Percentiles rank a stretch among this genome's conserved stretches.
phyloP scores from a whole-genome alignment of 768 basidiomycete genomes.

The Boletus sp. region DNA sequence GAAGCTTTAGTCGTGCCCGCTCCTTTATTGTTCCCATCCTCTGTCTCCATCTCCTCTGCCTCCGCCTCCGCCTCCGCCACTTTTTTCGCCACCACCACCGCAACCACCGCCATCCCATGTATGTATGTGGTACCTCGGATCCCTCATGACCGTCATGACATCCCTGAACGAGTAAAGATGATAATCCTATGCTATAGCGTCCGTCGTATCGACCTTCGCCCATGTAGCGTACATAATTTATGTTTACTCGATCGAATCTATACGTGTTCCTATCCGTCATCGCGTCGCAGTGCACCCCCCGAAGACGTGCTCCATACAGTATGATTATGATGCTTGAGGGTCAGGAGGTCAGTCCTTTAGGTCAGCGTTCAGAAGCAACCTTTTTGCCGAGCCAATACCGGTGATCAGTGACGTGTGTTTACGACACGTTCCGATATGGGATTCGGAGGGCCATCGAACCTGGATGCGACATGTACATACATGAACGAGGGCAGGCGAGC shows the following conservation, averaged over 20 bases:
- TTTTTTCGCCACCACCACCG: not conserved
- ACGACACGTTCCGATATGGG: too few species aligned
- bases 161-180: not conserved
- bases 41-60: not conserved
- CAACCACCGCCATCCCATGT: not conserved
- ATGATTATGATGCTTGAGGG: too few species aligned
- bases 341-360: too few species aligned
- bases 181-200: not conserved
- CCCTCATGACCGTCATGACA: not conserved
- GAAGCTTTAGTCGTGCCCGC: not conserved
- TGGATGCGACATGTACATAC: too few species aligned
- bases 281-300: too few species aligned
- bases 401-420: too few species aligned
- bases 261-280: too few species aligned
- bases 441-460: too few species aligned
- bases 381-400: too few species aligned
- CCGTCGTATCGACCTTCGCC: not conserved
- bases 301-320: too few species aligned
- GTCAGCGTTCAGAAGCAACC: too few species aligned
- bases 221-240: not conserved
- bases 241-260: not conserved
- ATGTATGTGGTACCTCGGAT: not conserved
- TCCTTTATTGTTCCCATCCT: not conserved
- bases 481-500: too few species aligned
- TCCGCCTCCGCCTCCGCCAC: constrained; percentile 4